Conservation (phyloP, 306 rosid genomes). For the Corylus americana region DNA sequence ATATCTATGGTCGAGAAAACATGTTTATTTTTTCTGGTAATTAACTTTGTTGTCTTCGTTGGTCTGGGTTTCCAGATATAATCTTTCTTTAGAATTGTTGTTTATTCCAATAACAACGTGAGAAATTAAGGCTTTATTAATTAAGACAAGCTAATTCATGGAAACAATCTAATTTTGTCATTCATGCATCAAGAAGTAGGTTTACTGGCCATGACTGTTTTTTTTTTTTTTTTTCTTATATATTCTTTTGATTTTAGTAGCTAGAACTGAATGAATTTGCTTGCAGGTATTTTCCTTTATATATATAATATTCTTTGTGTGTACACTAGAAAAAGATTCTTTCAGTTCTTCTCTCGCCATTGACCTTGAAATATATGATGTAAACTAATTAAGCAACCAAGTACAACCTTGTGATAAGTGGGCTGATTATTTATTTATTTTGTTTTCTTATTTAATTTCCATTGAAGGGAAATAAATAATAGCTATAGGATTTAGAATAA, state of each 20-base stretch:
- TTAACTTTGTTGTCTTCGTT: not conserved
- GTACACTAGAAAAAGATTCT: too few relatives aligned
- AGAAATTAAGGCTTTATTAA: not conserved
- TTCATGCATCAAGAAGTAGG: not conserved
- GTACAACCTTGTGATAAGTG: too few relatives aligned
- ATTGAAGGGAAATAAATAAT: too few relatives aligned
- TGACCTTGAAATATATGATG: too few relatives aligned
- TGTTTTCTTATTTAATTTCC: too few relatives aligned
- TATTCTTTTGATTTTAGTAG: not conserved
- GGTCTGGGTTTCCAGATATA: not conserved
- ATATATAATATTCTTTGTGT: too few relatives aligned
- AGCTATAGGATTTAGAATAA: too few relatives aligned
- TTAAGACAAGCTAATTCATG: not conserved
- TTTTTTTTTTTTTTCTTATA: not conserved
- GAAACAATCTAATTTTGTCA: not conserved
- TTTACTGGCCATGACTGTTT: too few relatives aligned
- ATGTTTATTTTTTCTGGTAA: too few relatives aligned
- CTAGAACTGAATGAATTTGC: not conserved
- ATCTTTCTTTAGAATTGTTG: not conserved
- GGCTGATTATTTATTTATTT: too few relatives aligned
- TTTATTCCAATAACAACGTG: not conserved
- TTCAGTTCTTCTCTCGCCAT: too few relatives aligned
- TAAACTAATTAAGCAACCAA: too few relatives aligned
- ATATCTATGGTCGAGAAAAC: not conserved
- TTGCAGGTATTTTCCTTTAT: not conserved